Evolutionary conservation across 148 eudicot species (phyloP).

Genomic region (Fagopyrum esculentum): DNA sequence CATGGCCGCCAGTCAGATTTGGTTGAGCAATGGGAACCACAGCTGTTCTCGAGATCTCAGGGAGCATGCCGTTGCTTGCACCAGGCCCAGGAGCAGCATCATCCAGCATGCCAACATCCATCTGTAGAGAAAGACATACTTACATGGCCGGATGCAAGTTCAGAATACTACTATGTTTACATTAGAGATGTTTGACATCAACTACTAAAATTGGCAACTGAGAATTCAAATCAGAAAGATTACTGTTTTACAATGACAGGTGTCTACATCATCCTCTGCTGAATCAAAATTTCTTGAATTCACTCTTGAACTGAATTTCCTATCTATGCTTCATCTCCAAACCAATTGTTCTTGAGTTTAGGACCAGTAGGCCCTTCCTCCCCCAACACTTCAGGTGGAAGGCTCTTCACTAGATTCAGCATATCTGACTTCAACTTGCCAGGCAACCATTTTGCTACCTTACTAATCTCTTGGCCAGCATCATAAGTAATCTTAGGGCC

Average conservation of each 20-base stretch:
- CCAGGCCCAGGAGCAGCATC: too few relatives aligned
- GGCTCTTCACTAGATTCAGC: constrained; percentile 18
- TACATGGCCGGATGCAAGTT: too few relatives aligned
- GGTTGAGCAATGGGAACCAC: too few relatives aligned
- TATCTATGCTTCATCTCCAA: constrained; percentile 27
- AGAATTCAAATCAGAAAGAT: not conserved
- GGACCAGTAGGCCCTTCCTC: constrained; percentile 43
- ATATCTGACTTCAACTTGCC: constrained; percentile 21
- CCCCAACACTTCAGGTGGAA: constrained; percentile 32
- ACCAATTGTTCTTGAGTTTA: constrained; percentile 32
- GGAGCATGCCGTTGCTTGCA: too few relatives aligned
- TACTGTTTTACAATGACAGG: not conserved
- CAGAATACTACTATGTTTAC: not conserved
- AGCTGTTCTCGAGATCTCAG: too few relatives aligned
- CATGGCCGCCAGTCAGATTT: too few relatives aligned
- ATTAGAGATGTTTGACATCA: not conserved
- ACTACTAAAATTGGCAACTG: not conserved
- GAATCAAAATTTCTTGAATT: not conserved
- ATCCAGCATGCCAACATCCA: too few relatives aligned
- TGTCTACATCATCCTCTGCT: not conserved
- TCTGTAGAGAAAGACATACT: too few relatives aligned
- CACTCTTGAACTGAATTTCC: not conserved
- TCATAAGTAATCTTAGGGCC: constrained; percentile 32
- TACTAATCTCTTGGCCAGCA: constrained; percentile 20
- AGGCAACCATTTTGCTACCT: constrained; percentile 25